Conservation (phyloP, 306 rosid genomes). For the Prunus kanzakura region DNA sequence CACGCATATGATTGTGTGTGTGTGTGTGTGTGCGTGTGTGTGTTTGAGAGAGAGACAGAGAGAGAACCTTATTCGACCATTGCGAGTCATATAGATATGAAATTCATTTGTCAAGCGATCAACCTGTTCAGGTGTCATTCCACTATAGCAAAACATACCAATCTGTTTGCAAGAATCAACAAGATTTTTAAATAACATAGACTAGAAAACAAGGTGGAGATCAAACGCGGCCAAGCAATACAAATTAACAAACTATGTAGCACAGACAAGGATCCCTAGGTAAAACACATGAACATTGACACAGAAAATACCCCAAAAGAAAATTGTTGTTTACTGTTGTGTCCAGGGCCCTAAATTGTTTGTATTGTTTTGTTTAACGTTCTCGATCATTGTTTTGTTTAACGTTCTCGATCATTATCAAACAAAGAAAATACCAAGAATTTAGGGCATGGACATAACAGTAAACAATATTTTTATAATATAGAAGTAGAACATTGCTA, state of each 20-base stretch:
- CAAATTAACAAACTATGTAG: background rate
- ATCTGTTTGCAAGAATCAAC: constrained; percentile 49
- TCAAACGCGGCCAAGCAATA: background rate
- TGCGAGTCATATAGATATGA: constrained; percentile 90
- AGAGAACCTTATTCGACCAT: constrained; percentile 87
- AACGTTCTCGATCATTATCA: background rate
- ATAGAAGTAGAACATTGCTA: too few species aligned
- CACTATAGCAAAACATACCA: constrained; percentile 96
- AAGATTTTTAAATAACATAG: background rate
- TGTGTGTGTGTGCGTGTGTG: background rate
- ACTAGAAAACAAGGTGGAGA: background rate
- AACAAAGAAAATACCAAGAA: background rate
- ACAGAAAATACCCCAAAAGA: background rate
- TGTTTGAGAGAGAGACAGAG: too few species aligned
- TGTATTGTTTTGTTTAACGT: background rate
- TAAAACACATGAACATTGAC: background rate
- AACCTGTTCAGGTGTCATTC: constrained; percentile 89
- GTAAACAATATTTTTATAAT: background rate
- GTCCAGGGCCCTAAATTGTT: background rate
- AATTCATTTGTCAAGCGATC: constrained; percentile 79
- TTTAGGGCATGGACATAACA: background rate
- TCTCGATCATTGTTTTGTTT: background rate
- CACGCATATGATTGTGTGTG: background rate
- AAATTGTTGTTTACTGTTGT: background rate
- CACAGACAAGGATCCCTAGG: background rate